These are phyloP conservation scores for Starmera caribaea DNA, from an alignment of 805 yeast genomes.

Conservation along the genomic window DNA sequence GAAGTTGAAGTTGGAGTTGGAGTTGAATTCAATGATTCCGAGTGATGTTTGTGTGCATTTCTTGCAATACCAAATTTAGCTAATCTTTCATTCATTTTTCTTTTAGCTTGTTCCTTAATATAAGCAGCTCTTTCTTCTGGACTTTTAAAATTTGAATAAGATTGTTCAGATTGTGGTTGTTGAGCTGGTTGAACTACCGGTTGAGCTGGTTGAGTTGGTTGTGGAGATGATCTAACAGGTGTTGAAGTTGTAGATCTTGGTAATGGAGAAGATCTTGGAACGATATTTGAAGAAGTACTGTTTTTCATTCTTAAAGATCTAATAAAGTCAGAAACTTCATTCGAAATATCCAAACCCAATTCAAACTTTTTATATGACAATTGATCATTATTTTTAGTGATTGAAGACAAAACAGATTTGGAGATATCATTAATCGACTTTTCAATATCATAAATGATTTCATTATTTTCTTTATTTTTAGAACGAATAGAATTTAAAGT, in stretches of 20 bases:
- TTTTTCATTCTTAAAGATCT: conserved; percentile 32
- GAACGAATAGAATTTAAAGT: conserved; percentile 40
- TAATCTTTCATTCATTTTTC: conserved; percentile 76
- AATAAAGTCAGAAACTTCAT: conserved; percentile 57
- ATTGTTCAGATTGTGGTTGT: conserved; percentile 14
- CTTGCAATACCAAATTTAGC: conserved; percentile 68
- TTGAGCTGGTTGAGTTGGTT: conserved; percentile 9
- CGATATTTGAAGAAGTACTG: conserved; percentile 1
- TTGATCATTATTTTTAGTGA: conserved; percentile 25
- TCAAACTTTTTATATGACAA: conserved; percentile 68
- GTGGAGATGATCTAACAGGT: conserved; percentile 9
- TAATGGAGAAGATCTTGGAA: conserved; percentile 3
- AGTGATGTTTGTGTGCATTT: conserved; percentile 3
- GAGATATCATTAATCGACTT: conserved; percentile 55
- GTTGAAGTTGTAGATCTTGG: conserved; percentile 7
- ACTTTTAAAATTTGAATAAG: conserved; percentile 25
- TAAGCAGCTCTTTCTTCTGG: conserved; percentile 69
- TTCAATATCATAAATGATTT: conserved; percentile 62
- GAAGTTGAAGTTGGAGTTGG: conserved; percentile 6
- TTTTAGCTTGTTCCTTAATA: conserved; percentile 72
- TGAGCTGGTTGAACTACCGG: conserved; percentile 9
- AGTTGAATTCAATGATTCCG: conserved; percentile 5
- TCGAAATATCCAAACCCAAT: conserved; percentile 65
- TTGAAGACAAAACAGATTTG: conserved; percentile 25
- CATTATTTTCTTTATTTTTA: conserved; percentile 47